Base-by-base conservation (phyloP, 2,329 filamentous ascomycete species). In the Lachnellula willkommii region DNA sequence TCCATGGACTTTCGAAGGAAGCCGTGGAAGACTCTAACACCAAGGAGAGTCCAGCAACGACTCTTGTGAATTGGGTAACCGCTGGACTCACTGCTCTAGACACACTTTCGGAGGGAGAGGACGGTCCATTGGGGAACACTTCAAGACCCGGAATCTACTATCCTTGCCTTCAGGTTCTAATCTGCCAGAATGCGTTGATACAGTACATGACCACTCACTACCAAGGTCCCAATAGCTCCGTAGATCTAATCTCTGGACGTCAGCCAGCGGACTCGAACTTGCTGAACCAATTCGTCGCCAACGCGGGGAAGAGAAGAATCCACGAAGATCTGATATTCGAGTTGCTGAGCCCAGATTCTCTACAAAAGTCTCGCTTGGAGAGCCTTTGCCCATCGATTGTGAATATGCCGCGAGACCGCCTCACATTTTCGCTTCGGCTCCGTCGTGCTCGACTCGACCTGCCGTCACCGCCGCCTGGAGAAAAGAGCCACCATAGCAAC, bases 121-220 rank as follows among this genome's bases (percentile, higher is more conserved):
- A 90, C 65, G 86, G 87, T 0, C 78, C 87, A 8, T 72, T 95
- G 36, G 89, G 90, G 6, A 91, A 87, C 84, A 80, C 81, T 1
- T 85, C 85, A 1, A 84, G 85, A 54, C 78, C 84, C 1, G 81
- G 84, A 32, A 81, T 85, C 1, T 93, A 91, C 68, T 77, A 79
- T 2, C 72, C 88, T 43, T 81, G 80, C 0, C 63, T 78, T 59
- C 66, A 71, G 20, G 67, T 79, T 0, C 55, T 80, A 5, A 73
- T 71, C 54, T 70, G 51, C 35, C 53, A 64, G 43, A 63, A 64
- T 14, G 52, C 52, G 11, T 28, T 59, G 4, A 32, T 60, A 11
- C 37, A 53, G 22, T 56, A 57, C 35, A n/a, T 48, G 14, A 15
- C 45, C 14, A 47, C 22, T 22, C 24, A 47, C n/a, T 1, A 47